A percentile compares a stretch with the other conserved stretches of the same genome.
Conservation (phyloP, 176 grass and related monocot species). For the Paspalum vaginatum region DNA sequence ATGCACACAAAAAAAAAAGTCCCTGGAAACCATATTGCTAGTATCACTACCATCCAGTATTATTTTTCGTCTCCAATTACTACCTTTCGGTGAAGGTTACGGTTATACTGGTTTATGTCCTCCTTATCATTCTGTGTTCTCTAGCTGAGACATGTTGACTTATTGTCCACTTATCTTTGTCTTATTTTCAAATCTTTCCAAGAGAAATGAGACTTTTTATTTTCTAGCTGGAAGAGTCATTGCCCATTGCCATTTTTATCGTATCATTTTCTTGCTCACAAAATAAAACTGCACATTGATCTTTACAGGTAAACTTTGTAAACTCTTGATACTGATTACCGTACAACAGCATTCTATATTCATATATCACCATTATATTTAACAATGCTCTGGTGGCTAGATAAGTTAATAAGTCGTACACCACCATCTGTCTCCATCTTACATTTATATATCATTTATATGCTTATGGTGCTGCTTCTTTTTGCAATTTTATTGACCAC, state of each 20-base stretch:
- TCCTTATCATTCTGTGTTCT: neutral
- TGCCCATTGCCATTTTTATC: neutral
- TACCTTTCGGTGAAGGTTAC: constrained; percentile 22
- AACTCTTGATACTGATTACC: constrained; percentile 23
- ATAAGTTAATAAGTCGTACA: constrained; percentile 20
- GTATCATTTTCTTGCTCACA: neutral
- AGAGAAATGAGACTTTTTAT: neutral
- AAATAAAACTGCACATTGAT: constrained; percentile 32
- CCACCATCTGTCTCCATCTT: constrained; percentile 24
- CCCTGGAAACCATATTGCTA: neutral
- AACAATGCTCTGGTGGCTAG: constrained; percentile 16
- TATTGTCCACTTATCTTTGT: constrained; percentile 34
- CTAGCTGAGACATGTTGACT: constrained; percentile 25
- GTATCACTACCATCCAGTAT: neutral
- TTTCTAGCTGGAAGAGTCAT: constrained; percentile 27
- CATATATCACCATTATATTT: neutral
- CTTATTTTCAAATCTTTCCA: constrained; percentile 9
- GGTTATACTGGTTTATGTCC: neutral
- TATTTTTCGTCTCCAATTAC: constrained; percentile 23
- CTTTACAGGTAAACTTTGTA: constrained; percentile 22
- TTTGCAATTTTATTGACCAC: constrained; percentile 35
- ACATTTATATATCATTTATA: constrained; percentile 35
- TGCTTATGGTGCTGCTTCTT: constrained; percentile 42
- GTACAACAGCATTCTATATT: neutral
- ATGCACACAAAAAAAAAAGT: neutral